phyloP scores from a whole-genome alignment of 2,329 filamentous ascomycete genomes.

The Sclerotinia trifoliorum region DNA sequence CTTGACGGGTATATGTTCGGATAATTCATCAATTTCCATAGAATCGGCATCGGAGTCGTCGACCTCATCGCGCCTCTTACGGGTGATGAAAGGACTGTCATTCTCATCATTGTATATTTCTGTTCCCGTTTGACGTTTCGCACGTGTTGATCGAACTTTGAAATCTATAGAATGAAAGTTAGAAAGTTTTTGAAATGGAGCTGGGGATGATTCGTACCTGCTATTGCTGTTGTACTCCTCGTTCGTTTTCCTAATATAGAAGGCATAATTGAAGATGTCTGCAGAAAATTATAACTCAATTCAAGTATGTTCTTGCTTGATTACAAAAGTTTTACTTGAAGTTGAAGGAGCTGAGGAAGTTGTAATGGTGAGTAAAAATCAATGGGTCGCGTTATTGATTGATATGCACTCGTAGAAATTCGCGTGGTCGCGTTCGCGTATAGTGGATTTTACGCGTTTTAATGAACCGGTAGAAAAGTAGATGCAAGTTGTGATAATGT shows the following conservation, averaged over 20 bases:
- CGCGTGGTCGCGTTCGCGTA: constrained; percentile 18
- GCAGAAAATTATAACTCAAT: not conserved
- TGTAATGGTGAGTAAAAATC: constrained; percentile 10
- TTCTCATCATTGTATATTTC: constrained; percentile 64
- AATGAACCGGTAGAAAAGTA: not conserved
- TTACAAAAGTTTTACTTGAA: constrained; percentile 7
- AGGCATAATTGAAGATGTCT: constrained; percentile 36
- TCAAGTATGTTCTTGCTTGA: constrained; percentile 26
- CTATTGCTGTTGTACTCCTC: constrained; percentile 41
- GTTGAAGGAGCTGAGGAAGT: constrained; percentile 11
- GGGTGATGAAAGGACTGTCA: constrained; percentile 54
- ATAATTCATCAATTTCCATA: constrained; percentile 46
- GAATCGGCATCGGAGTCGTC: constrained; percentile 42
- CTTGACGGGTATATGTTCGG: constrained; percentile 32
- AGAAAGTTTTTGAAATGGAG: constrained; percentile 21
- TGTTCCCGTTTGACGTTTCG: constrained; percentile 47
- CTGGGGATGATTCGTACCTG: constrained; percentile 39
- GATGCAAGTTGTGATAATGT: not conserved
- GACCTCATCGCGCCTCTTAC: constrained; percentile 35
- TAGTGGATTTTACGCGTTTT: constrained; percentile 13
- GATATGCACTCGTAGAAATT: not conserved
- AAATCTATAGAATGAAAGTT: constrained; percentile 28
- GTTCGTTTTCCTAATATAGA: constrained; percentile 50
- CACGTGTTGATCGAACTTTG: constrained; percentile 38
- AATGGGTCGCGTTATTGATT: not conserved